Evolutionary conservation across 2,329 filamentous ascomycete genomes (phyloP).

Genomic region (Pezicula rhizophila): DNA sequence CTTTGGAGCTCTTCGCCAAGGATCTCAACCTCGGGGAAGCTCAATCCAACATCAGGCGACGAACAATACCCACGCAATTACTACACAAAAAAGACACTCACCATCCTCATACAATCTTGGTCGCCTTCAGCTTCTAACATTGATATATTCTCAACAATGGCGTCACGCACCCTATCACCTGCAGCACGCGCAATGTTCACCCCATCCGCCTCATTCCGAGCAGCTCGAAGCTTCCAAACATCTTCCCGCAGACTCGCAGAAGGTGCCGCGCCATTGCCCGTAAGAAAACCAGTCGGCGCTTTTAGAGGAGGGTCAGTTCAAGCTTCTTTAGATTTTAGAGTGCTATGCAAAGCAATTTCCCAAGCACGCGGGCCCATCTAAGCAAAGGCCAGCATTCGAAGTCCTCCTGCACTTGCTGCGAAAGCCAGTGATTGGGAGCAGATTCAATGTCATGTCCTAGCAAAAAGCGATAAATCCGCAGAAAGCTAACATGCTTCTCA

Average conservation of each 20-base stretch:
- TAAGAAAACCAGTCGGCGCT: constrained; percentile 62
- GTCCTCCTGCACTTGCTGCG: background rate
- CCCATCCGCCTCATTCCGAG: constrained; percentile 19
- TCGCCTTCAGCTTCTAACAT: background rate
- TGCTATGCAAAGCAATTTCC: no score
- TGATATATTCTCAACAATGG: constrained; percentile 28
- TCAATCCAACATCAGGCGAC: no score
- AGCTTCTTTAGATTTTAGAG: background rate
- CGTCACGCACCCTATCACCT: constrained; percentile 34
- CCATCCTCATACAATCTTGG: background rate
- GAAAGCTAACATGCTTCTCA: background rate
- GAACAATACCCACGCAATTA: no score
- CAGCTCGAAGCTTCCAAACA: constrained; percentile 29
- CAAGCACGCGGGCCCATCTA: no score
- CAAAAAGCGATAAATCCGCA: background rate
- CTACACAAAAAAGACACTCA: background rate
- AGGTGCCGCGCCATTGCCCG: constrained; percentile 37
- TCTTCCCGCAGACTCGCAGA: constrained; percentile 32
- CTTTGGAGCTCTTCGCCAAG: no score
- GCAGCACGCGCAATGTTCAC: constrained; percentile 29
- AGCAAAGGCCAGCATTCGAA: background rate
- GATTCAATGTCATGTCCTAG: no score
- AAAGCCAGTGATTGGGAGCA: no score
- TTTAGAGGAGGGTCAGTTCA: constrained; percentile 64
- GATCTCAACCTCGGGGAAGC: no score